A percentile compares a stretch with the other conserved stretches of the same genome.
Conservation (phyloP, 306 rosid species). For the Inga laurina region DNA sequence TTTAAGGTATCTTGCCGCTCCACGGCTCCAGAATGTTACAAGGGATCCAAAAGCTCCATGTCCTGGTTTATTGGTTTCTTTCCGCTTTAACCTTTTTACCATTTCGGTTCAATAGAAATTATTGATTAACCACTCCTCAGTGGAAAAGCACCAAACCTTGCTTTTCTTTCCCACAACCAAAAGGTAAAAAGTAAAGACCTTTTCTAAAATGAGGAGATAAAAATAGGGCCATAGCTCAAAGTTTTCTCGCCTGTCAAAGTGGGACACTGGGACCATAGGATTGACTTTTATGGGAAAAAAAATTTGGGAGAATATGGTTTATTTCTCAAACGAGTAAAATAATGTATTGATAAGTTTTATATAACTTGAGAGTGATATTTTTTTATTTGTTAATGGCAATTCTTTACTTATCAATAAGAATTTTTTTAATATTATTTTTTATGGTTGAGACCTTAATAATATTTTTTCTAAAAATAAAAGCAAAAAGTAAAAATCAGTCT, state of each 20-base stretch:
- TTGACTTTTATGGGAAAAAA: too few relatives aligned
- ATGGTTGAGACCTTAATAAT: too few relatives aligned
- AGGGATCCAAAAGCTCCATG: background rate
- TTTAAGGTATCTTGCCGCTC: background rate
- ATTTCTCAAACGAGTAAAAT: too few relatives aligned
- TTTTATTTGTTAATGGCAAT: too few relatives aligned
- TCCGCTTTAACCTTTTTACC: background rate
- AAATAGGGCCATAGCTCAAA: background rate
- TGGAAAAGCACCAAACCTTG: background rate
- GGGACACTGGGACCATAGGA: background rate
- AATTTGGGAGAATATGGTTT: too few relatives aligned
- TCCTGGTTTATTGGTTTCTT: background rate
- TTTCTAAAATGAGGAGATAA: background rate
- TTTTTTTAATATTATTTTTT: too few relatives aligned
- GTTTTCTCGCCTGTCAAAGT: background rate
- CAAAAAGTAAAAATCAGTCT: too few relatives aligned
- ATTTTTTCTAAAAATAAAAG: too few relatives aligned
- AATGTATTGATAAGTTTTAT: too few relatives aligned
- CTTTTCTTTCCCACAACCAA: background rate
- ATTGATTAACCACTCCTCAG: background rate
- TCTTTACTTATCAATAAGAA: too few relatives aligned
- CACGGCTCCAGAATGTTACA: background rate
- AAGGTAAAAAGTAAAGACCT: background rate
- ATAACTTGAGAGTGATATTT: too few relatives aligned
- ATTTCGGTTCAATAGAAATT: background rate